Evolutionary conservation across 2,329 filamentous ascomycete genomes (phyloP).

Genomic region (Diaporthe sp.): DNA sequence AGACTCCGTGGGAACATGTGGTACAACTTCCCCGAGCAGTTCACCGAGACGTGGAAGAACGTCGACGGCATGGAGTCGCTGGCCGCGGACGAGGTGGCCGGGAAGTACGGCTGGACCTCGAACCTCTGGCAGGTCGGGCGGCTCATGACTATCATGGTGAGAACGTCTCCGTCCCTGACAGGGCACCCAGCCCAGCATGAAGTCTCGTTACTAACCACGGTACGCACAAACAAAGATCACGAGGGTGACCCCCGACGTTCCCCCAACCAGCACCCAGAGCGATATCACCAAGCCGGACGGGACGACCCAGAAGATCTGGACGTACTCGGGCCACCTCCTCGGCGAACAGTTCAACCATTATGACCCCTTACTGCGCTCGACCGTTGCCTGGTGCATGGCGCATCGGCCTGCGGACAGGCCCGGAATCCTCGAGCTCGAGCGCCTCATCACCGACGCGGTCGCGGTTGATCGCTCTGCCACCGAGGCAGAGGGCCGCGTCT

Average conservation of each 20-base stretch:
- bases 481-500: not conserved
- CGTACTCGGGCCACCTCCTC: conserved; percentile 13
- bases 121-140: conserved; percentile 31
- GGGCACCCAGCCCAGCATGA: accelerated
- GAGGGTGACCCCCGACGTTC: conserved; percentile 6
- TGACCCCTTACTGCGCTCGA: not conserved
- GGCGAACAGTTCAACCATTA: not conserved
- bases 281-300: not conserved
- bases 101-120: conserved; percentile 25
- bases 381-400: conserved; percentile 31
- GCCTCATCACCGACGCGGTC: not conserved
- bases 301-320: not conserved
- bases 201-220: not conserved
- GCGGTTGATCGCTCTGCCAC: not conserved
- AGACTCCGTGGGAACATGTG: conserved; percentile 15
- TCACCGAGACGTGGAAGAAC: conserved; percentile 19
- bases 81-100: not conserved
- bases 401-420: not conserved
- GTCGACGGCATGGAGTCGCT: not conserved
- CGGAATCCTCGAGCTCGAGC: not conserved
- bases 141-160: conserved; percentile 30
- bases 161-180: not conserved
- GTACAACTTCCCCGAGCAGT: conserved; percentile 31
- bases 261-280: conserved; percentile 1
- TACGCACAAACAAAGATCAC: not conserved